Evolutionary conservation across 2,329 filamentous ascomycete species (phyloP).

Genomic region (Pseudogymnoascus sp.): DNA sequence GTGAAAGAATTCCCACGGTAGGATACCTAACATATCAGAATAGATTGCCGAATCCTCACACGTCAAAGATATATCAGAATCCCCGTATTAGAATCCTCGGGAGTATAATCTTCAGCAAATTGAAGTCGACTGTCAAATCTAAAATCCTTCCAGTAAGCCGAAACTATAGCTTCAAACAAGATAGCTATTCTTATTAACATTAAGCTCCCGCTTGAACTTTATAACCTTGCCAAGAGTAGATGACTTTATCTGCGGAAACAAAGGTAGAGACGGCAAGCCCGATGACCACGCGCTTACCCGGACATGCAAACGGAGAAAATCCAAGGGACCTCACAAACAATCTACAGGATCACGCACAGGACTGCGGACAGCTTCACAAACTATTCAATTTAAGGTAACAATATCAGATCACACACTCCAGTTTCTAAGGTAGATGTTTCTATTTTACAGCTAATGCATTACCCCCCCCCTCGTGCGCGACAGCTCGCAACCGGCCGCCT

Average conservation of each 20-base stretch:
- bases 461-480: constrained; percentile 7
- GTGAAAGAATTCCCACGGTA: not conserved
- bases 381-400: constrained; percentile 6
- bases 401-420: constrained; percentile 7
- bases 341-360: not conserved
- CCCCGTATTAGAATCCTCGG: not conserved
- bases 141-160: not conserved
- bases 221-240: not conserved
- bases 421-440: constrained; percentile 9
- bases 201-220: not conserved
- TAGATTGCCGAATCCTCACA: not conserved
- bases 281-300: not conserved
- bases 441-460: constrained; percentile 11
- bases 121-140: not conserved
- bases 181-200: not conserved
- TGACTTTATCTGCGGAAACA: not conserved
- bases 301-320: too few species aligned
- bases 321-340: not conserved
- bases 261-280: not conserved
- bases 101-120: not conserved
- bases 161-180: not conserved
- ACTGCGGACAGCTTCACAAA: not conserved
- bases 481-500: constrained; percentile 5
- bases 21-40: not conserved
- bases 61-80: not conserved